Percentiles rank a stretch among this genome's conserved stretches.
These are phyloP conservation scores for Senna siamea DNA, from an alignment of 306 rosid species.

Conservation along the genomic window DNA sequence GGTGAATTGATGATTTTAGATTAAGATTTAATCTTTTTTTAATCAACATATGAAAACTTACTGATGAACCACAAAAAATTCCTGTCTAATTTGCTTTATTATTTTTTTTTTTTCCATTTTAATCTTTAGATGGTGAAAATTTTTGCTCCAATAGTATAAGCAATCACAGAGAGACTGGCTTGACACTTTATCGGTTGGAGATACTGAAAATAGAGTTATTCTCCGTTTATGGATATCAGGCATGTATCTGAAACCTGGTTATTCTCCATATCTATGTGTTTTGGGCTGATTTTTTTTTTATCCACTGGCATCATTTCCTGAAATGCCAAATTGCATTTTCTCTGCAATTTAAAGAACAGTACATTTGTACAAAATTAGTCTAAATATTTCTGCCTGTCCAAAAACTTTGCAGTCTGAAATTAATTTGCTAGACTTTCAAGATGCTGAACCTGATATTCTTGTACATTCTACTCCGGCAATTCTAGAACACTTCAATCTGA, in stretches of 20 bases:
- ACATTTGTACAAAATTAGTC: constrained; percentile 4
- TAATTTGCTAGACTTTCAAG: constrained; percentile 69
- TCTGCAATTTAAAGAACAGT: constrained; percentile 21
- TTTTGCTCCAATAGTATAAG: constrained; percentile 42
- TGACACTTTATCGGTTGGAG: constrained; percentile 76
- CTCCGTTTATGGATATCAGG: constrained; percentile 91
- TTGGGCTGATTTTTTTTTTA: background rate
- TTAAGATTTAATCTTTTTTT: constrained; percentile 4
- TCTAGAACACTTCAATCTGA: constrained; percentile 58
- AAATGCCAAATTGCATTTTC: constrained; percentile 3
- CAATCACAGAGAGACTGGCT: constrained; percentile 46
- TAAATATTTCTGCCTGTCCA: constrained; percentile 26
- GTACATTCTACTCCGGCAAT: constrained; percentile 59
- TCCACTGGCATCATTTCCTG: background rate
- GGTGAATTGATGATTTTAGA: background rate
- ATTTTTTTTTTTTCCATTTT: constrained; percentile 21
- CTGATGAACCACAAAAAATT: constrained; percentile 3
- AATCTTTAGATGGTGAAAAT: constrained; percentile 54
- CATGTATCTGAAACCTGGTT: constrained; percentile 51
- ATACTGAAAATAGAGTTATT: constrained; percentile 74
- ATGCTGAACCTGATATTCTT: constrained; percentile 88
- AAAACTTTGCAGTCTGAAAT: constrained; percentile 73
- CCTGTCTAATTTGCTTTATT: constrained; percentile 25
- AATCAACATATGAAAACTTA: constrained; percentile 8
- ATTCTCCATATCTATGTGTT: background rate